Conservation (phyloP, 2,329 filamentous ascomycete species). For the Cordyceps farinosa region DNA sequence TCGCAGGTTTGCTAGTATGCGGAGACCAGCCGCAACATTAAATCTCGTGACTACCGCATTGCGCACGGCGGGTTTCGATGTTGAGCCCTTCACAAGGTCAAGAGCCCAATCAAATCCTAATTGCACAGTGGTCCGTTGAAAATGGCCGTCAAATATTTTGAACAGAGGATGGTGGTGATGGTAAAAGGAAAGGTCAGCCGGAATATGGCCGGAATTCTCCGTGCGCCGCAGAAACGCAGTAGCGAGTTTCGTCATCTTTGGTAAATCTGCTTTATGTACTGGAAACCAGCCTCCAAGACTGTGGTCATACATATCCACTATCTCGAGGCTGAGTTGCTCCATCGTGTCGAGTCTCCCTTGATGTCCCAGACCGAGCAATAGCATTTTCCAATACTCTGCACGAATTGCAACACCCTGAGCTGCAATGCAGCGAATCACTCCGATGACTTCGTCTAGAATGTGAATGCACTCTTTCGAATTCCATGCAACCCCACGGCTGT, state of each 20-base stretch:
- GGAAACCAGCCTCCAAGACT: slow-evolving; percentile 35
- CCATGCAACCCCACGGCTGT: not conserved
- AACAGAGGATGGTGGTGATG: slow-evolving; percentile 45
- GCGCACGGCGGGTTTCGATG: not conserved
- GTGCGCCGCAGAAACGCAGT: not conserved
- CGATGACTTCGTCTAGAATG: slow-evolving; percentile 9
- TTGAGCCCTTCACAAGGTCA: not conserved
- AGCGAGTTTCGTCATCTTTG: slow-evolving; percentile 23
- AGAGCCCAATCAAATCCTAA: slow-evolving; percentile 43
- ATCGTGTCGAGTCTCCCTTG: slow-evolving; percentile 43
- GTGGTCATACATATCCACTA: slow-evolving; percentile 39
- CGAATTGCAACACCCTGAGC: slow-evolving; percentile 33
- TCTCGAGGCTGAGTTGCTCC: slow-evolving; percentile 40
- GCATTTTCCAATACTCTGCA: slow-evolving; percentile 38
- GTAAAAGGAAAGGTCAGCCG: slow-evolving; percentile 39
- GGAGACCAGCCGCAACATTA: slow-evolving; percentile 36
- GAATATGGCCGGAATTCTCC: slow-evolving; percentile 24
- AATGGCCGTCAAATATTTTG: slow-evolving; percentile 39
- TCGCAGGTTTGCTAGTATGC: slow-evolving; percentile 33
- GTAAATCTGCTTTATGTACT: slow-evolving; percentile 44
- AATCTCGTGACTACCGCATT: slow-evolving; percentile 23
- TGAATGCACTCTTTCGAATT: not conserved
- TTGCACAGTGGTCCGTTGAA: slow-evolving; percentile 41
- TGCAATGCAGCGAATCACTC: slow-evolving; percentile 7
- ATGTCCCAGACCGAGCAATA: slow-evolving; percentile 44